Evolutionary conservation across 2,329 filamentous ascomycete species (phyloP), one percentile per base, ranked within the genome.

Genomic region (Colletotrichum eleusines): DNA sequence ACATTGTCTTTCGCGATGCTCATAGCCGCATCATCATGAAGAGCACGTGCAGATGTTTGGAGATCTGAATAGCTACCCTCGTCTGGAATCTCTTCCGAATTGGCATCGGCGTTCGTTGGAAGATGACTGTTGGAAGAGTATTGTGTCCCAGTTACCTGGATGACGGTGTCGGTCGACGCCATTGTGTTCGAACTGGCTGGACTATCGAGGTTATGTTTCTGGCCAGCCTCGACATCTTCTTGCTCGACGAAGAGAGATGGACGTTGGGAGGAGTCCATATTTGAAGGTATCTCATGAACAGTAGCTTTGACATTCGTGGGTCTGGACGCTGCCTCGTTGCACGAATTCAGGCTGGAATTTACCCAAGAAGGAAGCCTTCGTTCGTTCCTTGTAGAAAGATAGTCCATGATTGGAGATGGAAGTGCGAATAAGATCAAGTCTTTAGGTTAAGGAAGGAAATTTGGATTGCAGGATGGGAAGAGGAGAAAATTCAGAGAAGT

Each of bases 371-470:
- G 9, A 11, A n/a, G 42, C 8, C 42, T 12, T n/a, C 20, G 42
- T n/a, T n/a, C 3, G 8, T n/a, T 46, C 1, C 20, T 8, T 9
- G 6, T 11, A 4, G 1, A 4, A 1, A 5, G 12, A 12, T 0
- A 0, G 1, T n/a, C 20, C 8, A n/a, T 46, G 42, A 11, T n/a
- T 3, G 20, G 20, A 12, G 3, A 5, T 11, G 2, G 3, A 12
- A 11, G 3, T 2, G 2, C 5, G 42, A 46, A 44, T 20, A 20
- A 18, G 7, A 40, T 7, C 3, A 16, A 9, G 14, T 16, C 6
- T 2, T 14, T 50, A 23, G 2, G 1, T 14, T 28, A 5, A 50
- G 46, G 0, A 26, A 26, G 5, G 5, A 26, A 16, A 18, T 14
- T 1, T 18, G 7, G 23, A 2, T 8, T 23, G 11, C 12, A 26